Conservation (phyloP, 139 green algal genomes). For the Nannochloris sp. region DNA sequence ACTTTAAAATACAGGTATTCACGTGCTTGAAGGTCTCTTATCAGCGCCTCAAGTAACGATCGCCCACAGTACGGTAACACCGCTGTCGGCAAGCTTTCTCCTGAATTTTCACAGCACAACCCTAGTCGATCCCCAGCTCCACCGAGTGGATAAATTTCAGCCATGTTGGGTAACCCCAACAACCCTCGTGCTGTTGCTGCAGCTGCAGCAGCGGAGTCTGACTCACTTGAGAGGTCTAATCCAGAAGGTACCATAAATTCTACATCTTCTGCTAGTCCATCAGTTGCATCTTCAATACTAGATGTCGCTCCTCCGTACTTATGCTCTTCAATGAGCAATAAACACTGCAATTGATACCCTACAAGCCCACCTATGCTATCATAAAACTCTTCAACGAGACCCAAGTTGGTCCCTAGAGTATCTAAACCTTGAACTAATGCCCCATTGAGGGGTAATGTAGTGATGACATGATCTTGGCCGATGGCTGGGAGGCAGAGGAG, state of each 20-base stretch:
- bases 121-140: constrained; percentile 90
- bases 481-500: constrained; percentile 41
- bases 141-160: constrained; percentile 92
- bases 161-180: constrained; percentile 69
- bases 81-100: constrained; percentile 83
- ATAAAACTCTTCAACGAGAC: constrained; percentile 80
- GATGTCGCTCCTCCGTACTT: not conserved
- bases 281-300: not conserved
- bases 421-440: not conserved
- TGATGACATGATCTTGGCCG: constrained; percentile 44
- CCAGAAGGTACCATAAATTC: constrained; percentile 55
- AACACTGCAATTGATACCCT: constrained; percentile 84
- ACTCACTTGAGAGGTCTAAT: constrained; percentile 47
- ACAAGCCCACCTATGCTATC: constrained; percentile 87
- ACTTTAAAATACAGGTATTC: constrained; percentile 92
- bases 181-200: constrained; percentile 44
- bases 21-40: constrained; percentile 88
- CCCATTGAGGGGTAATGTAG: constrained; percentile 8
- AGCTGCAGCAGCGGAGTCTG: constrained; percentile 28
- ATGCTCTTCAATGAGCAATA: constrained; percentile 59
- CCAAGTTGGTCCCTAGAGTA: constrained; percentile 39
- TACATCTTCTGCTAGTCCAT: not conserved
- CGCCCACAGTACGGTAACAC: constrained; percentile 91
- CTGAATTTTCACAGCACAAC: constrained; percentile 73
- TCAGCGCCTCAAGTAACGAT: constrained; percentile 80